Evolutionary conservation across 2,329 filamentous ascomycete species (phyloP).

Genomic region (Colletotrichum truncatum): DNA sequence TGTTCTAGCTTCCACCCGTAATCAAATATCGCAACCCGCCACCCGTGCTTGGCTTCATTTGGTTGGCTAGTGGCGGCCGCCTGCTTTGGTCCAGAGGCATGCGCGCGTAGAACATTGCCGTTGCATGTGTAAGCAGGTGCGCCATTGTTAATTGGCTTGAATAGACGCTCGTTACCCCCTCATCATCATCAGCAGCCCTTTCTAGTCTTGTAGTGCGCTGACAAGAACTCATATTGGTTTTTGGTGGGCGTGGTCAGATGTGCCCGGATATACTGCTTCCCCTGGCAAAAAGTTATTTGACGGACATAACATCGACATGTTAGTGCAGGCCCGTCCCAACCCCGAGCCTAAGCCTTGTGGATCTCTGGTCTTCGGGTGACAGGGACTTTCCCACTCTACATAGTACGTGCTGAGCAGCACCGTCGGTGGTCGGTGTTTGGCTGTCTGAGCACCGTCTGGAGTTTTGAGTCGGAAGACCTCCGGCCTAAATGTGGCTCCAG

Average conservation of each 20-base stretch:
- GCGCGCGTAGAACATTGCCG: neutral
- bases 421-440: neutral
- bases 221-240: neutral
- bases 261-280: neutral
- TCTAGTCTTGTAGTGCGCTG: neutral
- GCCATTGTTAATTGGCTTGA: conserved; percentile 1
- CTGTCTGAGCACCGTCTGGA: neutral
- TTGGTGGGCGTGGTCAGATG: neutral
- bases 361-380: neutral
- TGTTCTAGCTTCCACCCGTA: neutral
- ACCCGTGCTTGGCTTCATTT: neutral
- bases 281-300: neutral
- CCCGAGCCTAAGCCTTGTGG: conserved; percentile 26
- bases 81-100: neutral
- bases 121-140: neutral
- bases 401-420: neutral
- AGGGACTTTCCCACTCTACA: neutral
- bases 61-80: neutral
- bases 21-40: neutral
- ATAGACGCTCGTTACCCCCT: conserved; percentile 7
- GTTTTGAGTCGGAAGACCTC: conserved; percentile 12
- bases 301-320: conserved; percentile 4
- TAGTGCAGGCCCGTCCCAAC: conserved; percentile 1
- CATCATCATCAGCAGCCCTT: neutral
- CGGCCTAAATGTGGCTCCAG: neutral